Percentiles rank a stretch among this genome's conserved stretches.
Evolutionary conservation across 176 grass and related monocot genomes (phyloP).

Genomic region (Oryza nivara): DNA sequence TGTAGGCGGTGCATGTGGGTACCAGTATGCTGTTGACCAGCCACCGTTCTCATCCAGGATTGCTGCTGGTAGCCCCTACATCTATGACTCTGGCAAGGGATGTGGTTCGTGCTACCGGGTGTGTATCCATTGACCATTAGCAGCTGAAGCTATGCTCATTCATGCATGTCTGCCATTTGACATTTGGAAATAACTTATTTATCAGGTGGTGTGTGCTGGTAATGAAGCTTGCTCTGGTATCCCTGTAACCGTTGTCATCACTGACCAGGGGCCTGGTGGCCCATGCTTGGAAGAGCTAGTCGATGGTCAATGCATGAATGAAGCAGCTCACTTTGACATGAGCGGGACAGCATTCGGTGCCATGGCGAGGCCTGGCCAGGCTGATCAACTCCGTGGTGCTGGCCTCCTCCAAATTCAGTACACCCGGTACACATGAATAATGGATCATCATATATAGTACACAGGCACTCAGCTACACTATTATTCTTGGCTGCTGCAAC

Average conservation of each 20-base stretch:
- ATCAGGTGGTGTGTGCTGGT: constrained; percentile 64
- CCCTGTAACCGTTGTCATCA: constrained; percentile 71
- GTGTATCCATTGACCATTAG: background rate
- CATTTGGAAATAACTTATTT: constrained; percentile 31
- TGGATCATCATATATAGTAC: constrained; percentile 6
- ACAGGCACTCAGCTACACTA: background rate
- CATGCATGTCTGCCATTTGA: background rate
- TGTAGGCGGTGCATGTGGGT: constrained; percentile 87
- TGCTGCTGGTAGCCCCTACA: constrained; percentile 71
- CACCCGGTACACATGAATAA: constrained; percentile 39
- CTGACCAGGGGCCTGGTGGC: constrained; percentile 68
- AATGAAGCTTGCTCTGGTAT: constrained; percentile 70
- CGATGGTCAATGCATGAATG: constrained; percentile 36
- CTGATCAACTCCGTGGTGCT: constrained; percentile 60
- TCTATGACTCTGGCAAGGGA: constrained; percentile 73
- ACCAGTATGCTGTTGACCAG: constrained; percentile 66
- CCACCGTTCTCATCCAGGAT: constrained; percentile 78
- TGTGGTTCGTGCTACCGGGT: constrained; percentile 85
- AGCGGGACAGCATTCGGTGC: constrained; percentile 84
- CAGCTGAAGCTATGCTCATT: background rate
- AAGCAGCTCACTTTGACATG: constrained; percentile 83
- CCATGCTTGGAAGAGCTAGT: constrained; percentile 45
- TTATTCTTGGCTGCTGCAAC: background rate
- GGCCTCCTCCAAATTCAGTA: constrained; percentile 74
- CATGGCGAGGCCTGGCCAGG: constrained; percentile 64